Evolutionary conservation across 768 basidiomycete species (phyloP), one percentile per base, ranked within the genome.

Genomic region (Serendipita vermifera): DNA sequence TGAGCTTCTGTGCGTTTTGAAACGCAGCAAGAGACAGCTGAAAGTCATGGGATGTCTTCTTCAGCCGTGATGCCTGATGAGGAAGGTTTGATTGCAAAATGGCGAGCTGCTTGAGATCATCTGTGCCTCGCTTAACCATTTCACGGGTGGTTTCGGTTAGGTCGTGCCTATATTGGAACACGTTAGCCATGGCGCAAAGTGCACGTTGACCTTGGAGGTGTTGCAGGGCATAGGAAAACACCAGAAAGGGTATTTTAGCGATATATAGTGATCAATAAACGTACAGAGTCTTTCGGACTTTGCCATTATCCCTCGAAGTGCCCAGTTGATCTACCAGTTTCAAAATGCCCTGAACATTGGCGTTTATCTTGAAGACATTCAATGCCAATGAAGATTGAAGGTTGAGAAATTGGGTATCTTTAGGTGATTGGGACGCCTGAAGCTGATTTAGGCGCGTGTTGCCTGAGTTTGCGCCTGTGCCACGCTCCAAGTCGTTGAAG

Each of bases 341-440:
- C 63, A 90, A 69, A 48, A 99, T 93, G 14, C 88, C 94, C 64
- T 94, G 89, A 2, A 97, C 91, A 70, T 99, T 99, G 58, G 88
- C 80, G 64, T 94, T 93, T 73, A 98, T 91, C 79, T 98, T 98
- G 83, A 98, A 97, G 57, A 94, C 89, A 68, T 98, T 93, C 4
- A 98, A 76, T 1, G 85, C 85, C 58, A 91, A 69, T 13, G 87
- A 87, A 2, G 79, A 81, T 65, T 91, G 90, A 14, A 93, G 72
- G 31, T 73, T 75, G 7, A 76, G 71, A 68, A 94, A 97, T 3
- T 83, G 75, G 5, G 79, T 76, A 69, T 92, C 89, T 65, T 87
- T 82, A 38, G 64, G 70, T 17, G 71, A 69, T 59, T 72, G 73
- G 58, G 75, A 68, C 1, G 60, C 54, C 24, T 60, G 57, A 32